These are phyloP conservation scores for Linum usitatissimum DNA, from an alignment of 345 rosid genomes.

Conservation along the genomic window DNA sequence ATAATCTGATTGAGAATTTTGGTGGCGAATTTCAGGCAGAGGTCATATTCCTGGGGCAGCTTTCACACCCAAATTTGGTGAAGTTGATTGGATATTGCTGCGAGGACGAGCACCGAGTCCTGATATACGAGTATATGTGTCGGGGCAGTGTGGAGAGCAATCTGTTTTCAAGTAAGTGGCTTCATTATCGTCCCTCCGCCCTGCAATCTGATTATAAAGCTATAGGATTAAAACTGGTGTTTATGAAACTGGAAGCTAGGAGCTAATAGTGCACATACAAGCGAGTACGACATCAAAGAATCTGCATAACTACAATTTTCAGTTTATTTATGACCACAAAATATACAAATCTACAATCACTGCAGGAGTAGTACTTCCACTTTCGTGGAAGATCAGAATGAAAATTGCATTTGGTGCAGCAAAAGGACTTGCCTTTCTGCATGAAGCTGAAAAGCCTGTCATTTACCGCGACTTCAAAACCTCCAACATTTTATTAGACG, in stretches of 20 bases:
- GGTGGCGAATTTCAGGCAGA: slow-evolving; percentile 55
- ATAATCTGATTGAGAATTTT: slow-evolving; percentile 10
- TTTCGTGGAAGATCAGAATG: slow-evolving; percentile 80
- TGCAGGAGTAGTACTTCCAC: slow-evolving; percentile 85
- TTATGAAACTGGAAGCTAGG: neutral
- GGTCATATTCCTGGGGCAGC: slow-evolving; percentile 92
- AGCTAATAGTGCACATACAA: neutral
- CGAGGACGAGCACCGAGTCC: slow-evolving; percentile 71
- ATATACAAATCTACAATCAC: slow-evolving; percentile 7
- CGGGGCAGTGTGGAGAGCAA: slow-evolving; percentile 88
- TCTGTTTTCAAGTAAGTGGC: slow-evolving; percentile 69
- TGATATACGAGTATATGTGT: slow-evolving; percentile 85
- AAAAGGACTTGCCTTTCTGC: slow-evolving; percentile 92
- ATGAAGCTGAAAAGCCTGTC: slow-evolving; percentile 90
- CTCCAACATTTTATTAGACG: slow-evolving; percentile 78
- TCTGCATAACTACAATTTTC: no score
- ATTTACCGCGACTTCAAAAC: slow-evolving; percentile 96
- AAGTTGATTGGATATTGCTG: slow-evolving; percentile 92
- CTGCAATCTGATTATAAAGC: neutral
- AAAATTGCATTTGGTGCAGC: slow-evolving; percentile 95
- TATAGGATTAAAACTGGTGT: neutral
- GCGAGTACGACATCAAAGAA: neutral
- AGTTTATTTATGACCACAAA: neutral
- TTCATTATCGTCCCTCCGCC: no score
- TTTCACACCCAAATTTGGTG: slow-evolving; percentile 91